These are phyloP conservation scores for Actinidia chinensis DNA, from an alignment of 179 eudicot species.

Conservation along the genomic window DNA sequence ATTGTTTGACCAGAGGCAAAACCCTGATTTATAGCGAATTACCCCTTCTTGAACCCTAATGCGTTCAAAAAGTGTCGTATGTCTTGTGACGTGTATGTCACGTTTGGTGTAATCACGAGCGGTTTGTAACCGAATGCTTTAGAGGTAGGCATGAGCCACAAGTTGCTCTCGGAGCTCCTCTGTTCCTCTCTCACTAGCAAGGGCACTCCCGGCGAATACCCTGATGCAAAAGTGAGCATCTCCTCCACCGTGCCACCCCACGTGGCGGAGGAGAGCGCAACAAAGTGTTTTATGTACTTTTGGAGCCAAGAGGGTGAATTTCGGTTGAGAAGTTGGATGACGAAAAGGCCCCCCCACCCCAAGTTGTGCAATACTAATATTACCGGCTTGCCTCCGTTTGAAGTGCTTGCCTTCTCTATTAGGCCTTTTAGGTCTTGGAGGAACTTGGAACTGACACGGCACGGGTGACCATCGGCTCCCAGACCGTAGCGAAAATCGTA, in stretches of 20 bases:
- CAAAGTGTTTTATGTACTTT: slow-evolving; percentile 61
- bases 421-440: slow-evolving; percentile 60
- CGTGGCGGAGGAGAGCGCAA: slow-evolving; percentile 65
- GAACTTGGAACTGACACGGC: slow-evolving; percentile 50
- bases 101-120: slow-evolving; percentile 48
- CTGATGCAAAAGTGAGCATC: slow-evolving; percentile 82
- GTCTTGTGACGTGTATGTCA: slow-evolving; percentile 46
- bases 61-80: slow-evolving; percentile 55
- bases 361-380: slow-evolving; percentile 74
- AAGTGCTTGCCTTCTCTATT: slow-evolving; percentile 52
- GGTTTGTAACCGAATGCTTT: slow-evolving; percentile 40
- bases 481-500: slow-evolving; percentile 93
- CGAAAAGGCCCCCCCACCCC: slow-evolving; percentile 84
- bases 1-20: slow-evolving; percentile 51
- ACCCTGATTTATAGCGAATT: slow-evolving; percentile 52
- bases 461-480: slow-evolving; percentile 61
- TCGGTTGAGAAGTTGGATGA: slow-evolving; percentile 61
- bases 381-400: slow-evolving; percentile 61
- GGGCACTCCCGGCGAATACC: slow-evolving; percentile 75
- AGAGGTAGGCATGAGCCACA: slow-evolving; percentile 88
- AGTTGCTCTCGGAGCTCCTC: slow-evolving; percentile 75
- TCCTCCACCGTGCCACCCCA: slow-evolving; percentile 84
- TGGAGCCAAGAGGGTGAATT: slow-evolving; percentile 55
- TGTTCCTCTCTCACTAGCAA: slow-evolving; percentile 74
- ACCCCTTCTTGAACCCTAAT: slow-evolving; percentile 59